Evolutionary conservation across 345 rosid genomes (phyloP).

Genomic region (Schrenkiella parvula): DNA sequence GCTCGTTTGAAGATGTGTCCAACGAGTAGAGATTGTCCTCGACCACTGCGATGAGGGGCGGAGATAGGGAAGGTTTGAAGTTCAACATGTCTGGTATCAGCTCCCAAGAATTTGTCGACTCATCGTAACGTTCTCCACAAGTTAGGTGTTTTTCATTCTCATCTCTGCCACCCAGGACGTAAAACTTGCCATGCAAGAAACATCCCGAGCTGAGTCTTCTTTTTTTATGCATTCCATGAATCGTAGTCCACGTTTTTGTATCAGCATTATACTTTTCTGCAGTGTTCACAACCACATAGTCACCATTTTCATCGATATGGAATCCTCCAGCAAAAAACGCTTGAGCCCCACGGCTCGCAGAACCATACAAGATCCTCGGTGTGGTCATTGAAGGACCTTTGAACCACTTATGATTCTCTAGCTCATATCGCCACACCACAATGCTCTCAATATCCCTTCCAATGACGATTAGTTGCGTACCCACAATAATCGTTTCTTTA

Average conservation of each 20-base stretch:
- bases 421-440: conserved; percentile 61
- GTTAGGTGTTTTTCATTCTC: conserved; percentile 40
- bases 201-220: conserved; percentile 60
- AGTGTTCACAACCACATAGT: conserved; percentile 34
- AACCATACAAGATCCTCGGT: conserved; percentile 59
- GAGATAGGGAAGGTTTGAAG: conserved; percentile 40
- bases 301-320: conserved; percentile 17
- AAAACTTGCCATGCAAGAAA: conserved; percentile 56
- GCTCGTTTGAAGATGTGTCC: conserved; percentile 46
- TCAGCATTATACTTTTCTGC: conserved; percentile 60
- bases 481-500: conserved; percentile 32
- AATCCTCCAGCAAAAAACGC: conserved; percentile 67
- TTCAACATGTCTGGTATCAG: conserved; percentile 45
- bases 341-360: conserved; percentile 48
- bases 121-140: conserved; percentile 24
- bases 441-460: conserved; percentile 45
- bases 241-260: conserved; percentile 53
- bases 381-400: conserved; percentile 33
- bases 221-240: conserved; percentile 39
- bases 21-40: conserved; percentile 59
- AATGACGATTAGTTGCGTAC: conserved; percentile 61
- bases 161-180: conserved; percentile 57
- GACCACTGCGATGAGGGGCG: conserved; percentile 58
- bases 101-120: conserved; percentile 44
- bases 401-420: conserved; percentile 52